Evolutionary conservation across 2,329 filamentous ascomycete genomes (phyloP).

Genomic region (Diplodia scrobiculata): DNA sequence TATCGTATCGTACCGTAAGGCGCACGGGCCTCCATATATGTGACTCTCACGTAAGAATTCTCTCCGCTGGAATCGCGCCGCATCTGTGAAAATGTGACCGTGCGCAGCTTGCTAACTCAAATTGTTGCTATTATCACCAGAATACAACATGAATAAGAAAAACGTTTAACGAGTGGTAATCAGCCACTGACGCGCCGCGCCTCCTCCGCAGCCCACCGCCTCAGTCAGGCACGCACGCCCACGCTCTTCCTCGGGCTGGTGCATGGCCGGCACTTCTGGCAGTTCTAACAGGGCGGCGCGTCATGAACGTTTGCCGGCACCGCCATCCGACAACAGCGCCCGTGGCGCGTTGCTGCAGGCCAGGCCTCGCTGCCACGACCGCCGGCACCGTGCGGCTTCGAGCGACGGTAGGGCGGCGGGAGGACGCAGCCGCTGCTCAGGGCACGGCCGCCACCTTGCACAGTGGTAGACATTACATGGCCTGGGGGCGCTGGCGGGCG

Average conservation of each 20-base stretch:
- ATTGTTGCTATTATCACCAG: no score
- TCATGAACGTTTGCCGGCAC: background rate
- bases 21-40: no score
- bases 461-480: background rate
- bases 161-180: no score
- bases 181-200: conserved; percentile 5
- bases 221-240: background rate
- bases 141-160: no score
- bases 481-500: background rate
- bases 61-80: no score
- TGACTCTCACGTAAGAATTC: no score
- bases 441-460: background rate
- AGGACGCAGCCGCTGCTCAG: background rate
- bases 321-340: background rate
- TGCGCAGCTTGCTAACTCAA: no score
- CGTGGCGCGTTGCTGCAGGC: background rate
- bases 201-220: background rate
- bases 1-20: no score
- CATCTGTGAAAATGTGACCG: no score
- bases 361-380: background rate
- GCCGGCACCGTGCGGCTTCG: background rate
- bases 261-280: background rate
- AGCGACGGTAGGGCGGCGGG: background rate
- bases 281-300: background rate
- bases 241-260: conserved; percentile 2